A percentile compares a stretch with the other conserved stretches of the same genome.
These are phyloP conservation scores for Paxillus ammoniavirescens DNA, from an alignment of 768 basidiomycete genomes.

Conservation along the genomic window DNA sequence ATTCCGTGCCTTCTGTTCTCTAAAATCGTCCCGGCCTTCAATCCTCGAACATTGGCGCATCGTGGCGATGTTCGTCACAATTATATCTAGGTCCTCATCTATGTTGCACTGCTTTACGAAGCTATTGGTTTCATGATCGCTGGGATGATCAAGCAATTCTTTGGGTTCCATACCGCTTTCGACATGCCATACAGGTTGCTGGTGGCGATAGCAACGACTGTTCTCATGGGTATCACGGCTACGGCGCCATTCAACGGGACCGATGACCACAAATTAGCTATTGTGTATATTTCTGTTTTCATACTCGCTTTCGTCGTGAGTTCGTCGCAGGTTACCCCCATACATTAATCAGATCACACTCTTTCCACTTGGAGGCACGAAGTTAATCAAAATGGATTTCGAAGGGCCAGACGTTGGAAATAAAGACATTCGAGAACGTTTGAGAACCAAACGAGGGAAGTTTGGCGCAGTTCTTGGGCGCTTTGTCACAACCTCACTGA, in stretches of 20 bases:
- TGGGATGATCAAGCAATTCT: constrained; percentile 56
- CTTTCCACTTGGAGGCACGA: constrained; percentile 61
- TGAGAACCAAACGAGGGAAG: constrained; percentile 36
- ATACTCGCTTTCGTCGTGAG: constrained; percentile 58
- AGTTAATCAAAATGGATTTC: constrained; percentile 60
- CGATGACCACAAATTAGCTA: constrained; percentile 55
- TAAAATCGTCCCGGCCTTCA: constrained; percentile 68
- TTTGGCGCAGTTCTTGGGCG: constrained; percentile 12
- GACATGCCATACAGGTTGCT: constrained; percentile 67
- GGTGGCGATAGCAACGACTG: constrained; percentile 64
- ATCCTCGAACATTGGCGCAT: constrained; percentile 50
- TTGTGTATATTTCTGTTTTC: constrained; percentile 66
- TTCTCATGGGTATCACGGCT: constrained; percentile 61
- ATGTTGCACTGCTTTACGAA: constrained; percentile 62
- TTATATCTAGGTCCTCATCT: constrained; percentile 52
- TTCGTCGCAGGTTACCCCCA: background rate
- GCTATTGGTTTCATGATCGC: constrained; percentile 52
- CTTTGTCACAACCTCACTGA: constrained; percentile 4
- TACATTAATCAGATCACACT: constrained; percentile 47
- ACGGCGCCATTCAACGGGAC: constrained; percentile 60
- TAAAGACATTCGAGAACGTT: constrained; percentile 50
- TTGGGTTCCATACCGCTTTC: constrained; percentile 77
- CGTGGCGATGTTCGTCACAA: background rate
- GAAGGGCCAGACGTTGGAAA: constrained; percentile 60
- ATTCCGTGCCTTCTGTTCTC: constrained; percentile 69